Evolutionary conservation across 1,139 yeast genomes (phyloP).

Genomic region (Blastobotrys serpentis): DNA sequence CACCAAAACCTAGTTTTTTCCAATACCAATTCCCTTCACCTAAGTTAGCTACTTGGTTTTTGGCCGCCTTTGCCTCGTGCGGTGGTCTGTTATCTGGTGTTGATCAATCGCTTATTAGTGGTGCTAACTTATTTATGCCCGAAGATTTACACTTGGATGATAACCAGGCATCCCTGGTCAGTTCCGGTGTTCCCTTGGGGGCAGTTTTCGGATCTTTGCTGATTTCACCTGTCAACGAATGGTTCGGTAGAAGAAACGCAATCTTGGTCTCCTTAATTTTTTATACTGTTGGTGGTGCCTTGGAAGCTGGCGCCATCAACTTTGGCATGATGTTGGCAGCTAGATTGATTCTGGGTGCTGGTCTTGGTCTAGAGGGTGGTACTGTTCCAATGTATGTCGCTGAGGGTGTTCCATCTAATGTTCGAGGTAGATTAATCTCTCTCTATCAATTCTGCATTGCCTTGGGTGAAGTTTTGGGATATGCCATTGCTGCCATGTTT

Average conservation of each 20-base stretch:
- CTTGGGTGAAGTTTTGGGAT: conserved; percentile 58
- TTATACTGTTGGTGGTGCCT: conserved; percentile 55
- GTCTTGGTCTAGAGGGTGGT: conserved; percentile 62
- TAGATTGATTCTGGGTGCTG: conserved; percentile 55
- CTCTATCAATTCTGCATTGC: conserved; percentile 59
- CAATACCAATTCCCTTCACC: conserved; percentile 42
- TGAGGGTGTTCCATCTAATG: conserved; percentile 55
- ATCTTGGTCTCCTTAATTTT: conserved; percentile 54
- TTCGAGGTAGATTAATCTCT: conserved; percentile 56
- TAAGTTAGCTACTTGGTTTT: conserved; percentile 46
- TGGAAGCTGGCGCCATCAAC: conserved; percentile 51
- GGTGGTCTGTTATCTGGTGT: conserved; percentile 61
- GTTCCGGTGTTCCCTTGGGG: conserved; percentile 60
- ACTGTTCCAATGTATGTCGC: conserved; percentile 59
- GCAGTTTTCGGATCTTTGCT: conserved; percentile 41
- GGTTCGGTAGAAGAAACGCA: conserved; percentile 52
- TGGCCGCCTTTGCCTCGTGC: conserved; percentile 54
- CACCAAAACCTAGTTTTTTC: conserved; percentile 10
- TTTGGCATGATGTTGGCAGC: conserved; percentile 54
- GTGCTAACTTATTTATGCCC: conserved; percentile 55
- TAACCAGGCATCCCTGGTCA: conserved; percentile 40
- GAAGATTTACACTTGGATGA: conserved; percentile 48
- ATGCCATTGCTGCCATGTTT: conserved; percentile 56
- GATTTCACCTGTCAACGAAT: conserved; percentile 39
- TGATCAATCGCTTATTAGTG: conserved; percentile 58